Evolutionary conservation across 371 early-diverging fungal genomes (phyloP).

Genomic region (Phascolomyces articulosus): DNA sequence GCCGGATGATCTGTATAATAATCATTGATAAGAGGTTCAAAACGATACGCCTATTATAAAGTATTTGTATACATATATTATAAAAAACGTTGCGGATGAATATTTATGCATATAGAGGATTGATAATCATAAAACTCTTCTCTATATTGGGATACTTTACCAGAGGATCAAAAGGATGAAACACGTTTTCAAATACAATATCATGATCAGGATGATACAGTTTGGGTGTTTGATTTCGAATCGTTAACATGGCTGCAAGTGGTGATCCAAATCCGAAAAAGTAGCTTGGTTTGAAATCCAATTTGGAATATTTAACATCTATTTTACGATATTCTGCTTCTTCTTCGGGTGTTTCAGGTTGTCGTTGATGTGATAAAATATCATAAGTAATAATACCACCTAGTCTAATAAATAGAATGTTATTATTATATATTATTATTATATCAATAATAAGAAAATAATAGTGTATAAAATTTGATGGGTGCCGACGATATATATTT

Average conservation of each 20-base stretch:
- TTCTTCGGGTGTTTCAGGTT: constrained; percentile 20
- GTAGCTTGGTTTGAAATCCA: constrained; percentile 57
- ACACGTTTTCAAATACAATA: constrained; percentile 64
- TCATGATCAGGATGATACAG: constrained; percentile 53
- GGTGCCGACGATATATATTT: no score
- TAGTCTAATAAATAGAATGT: constrained; percentile 36
- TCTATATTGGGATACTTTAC: no score
- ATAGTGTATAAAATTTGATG: no score
- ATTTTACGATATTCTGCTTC: constrained; percentile 34
- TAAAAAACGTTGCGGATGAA: no score
- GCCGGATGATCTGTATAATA: constrained; percentile 53
- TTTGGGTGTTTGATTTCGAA: constrained; percentile 57
- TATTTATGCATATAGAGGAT: no score
- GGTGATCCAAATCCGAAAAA: constrained; percentile 69
- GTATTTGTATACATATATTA: no score
- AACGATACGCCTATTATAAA: constrained; percentile 46
- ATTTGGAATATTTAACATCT: constrained; percentile 48
- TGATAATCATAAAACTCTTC: no score
- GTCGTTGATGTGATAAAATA: constrained; percentile 54
- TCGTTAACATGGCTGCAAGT: constrained; percentile 61
- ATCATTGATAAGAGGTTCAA: constrained; percentile 50
- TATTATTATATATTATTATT: no score
- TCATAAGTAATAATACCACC: constrained; percentile 72
- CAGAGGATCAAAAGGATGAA: constrained; percentile 70
- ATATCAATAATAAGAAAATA: no score